Evolutionary conservation across 2,329 filamentous ascomycete genomes (phyloP), one percentile per base, ranked within the genome.

Genomic region (Neoascochyta sp.): DNA sequence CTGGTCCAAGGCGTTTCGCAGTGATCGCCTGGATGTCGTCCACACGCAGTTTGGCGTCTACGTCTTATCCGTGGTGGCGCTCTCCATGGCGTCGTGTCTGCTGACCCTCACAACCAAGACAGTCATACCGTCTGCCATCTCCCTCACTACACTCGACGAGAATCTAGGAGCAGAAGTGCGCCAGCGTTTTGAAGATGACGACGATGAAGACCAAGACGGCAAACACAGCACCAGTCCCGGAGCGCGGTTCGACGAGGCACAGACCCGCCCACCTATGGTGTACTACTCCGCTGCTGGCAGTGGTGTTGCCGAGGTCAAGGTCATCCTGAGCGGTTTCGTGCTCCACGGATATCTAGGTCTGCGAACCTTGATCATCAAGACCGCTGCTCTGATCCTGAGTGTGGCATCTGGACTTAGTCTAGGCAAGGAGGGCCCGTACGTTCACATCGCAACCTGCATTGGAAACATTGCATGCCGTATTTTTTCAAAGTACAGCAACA

Each of bases 311-410:
- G 92, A 98, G 66, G 90, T 96, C 33, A 89, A 92, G 44, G 92
- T 96, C 37, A 96, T 96, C 36, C 76, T 96, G n/a, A 95, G 88
- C 52, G 92, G 92, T 5, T 98, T 96, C 54, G 90, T 98, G 32
- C 70, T 98, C 32, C 92, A 96, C 69, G 90, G 92, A 1, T 96
- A 96, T 57, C 75, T 98, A 6, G 92, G 92, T 48, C 63, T 94
- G 21, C 85, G 83, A 55, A 96, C 92, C 0, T 72, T 98, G 16
- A 63, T 90, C 4, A 76, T 94, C 65, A 98, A 98, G 60, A 85
- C 86, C 1, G 52, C 84, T 10, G 88, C 83, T 9, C 69, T 98
- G 25, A 77, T 95, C 36, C 72, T 96, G 34, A 93, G 86, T 58
- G 88, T 96, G 21, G 83, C 88, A 2, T 96, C 92, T 3, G 92